Percentiles rank a stretch among this genome's conserved stretches.
Conservation (phyloP, 1,284 basidiomycete genomes). For the Paramarasmius palmivorus region DNA sequence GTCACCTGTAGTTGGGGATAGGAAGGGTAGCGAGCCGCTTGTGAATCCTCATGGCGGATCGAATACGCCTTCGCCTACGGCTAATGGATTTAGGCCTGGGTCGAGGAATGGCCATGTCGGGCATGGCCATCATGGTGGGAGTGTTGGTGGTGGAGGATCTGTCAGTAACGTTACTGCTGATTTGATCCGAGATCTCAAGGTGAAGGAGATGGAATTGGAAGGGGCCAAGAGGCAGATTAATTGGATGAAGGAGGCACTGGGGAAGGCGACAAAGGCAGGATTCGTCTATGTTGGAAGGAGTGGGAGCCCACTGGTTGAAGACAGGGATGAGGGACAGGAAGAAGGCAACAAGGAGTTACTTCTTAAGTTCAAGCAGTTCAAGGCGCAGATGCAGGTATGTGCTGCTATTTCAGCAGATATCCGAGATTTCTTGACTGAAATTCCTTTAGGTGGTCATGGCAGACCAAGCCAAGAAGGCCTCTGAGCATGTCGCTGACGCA, state of each 20-base stretch:
- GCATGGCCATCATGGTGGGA: too few relatives aligned
- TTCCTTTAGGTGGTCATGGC: slow-evolving; percentile 61
- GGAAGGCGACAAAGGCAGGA: slow-evolving; percentile 79
- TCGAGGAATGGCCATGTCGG: slow-evolving; percentile 29
- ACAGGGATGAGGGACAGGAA: slow-evolving; percentile 39
- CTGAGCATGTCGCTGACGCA: slow-evolving; percentile 79
- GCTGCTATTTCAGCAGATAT: slow-evolving; percentile 12
- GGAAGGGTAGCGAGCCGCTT: slow-evolving; percentile 58
- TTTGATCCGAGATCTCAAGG: slow-evolving; percentile 74
- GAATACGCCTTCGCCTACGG: slow-evolving; percentile 43
- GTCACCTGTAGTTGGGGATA: slow-evolving; percentile 59
- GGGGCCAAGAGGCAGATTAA: slow-evolving; percentile 74
- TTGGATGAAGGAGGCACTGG: slow-evolving; percentile 86
- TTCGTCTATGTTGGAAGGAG: slow-evolving; percentile 72
- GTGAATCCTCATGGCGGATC: slow-evolving; percentile 38
- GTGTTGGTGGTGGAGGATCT: slow-evolving; percentile 43
- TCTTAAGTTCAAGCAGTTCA: slow-evolving; percentile 87
- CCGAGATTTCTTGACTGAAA: slow-evolving; percentile 4
- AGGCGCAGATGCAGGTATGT: slow-evolving; percentile 84
- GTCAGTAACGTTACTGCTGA: slow-evolving; percentile 74
- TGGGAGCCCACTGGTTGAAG: slow-evolving; percentile 32
- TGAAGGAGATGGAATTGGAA: slow-evolving; percentile 82
- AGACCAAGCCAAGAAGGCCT: slow-evolving; percentile 75
- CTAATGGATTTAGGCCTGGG: neutral
- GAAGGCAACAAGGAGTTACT: slow-evolving; percentile 69